A percentile compares a stretch with the other conserved stretches of the same genome.
Evolutionary conservation across 768 basidiomycete genomes (phyloP).

Genomic region (Cyclocybe cylindracea): DNA sequence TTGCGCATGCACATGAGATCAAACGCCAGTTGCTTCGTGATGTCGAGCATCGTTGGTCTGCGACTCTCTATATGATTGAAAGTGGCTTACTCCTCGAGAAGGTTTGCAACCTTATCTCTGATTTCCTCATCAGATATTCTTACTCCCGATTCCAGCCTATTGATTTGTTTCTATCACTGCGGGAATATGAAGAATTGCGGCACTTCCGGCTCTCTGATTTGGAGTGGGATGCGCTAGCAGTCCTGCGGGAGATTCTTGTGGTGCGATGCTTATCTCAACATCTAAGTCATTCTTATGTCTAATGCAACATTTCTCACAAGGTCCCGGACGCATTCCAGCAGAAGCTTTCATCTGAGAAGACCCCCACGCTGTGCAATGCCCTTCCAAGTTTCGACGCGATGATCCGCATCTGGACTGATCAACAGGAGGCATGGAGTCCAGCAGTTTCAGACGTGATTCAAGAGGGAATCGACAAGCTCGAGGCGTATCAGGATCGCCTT

Average conservation of each 20-base stretch:
- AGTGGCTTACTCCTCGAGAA: conserved; percentile 24
- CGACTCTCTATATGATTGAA: conserved; percentile 31
- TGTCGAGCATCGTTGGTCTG: conserved; percentile 31
- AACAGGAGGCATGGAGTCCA: conserved; percentile 9
- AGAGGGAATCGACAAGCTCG: conserved; percentile 23
- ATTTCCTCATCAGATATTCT: conserved; percentile 2
- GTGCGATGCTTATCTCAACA: conserved; percentile 20
- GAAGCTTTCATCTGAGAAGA: conserved; percentile 26
- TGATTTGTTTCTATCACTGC: conserved; percentile 16
- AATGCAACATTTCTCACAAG: conserved; percentile 9
- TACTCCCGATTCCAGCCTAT: conserved; percentile 26
- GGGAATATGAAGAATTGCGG: conserved; percentile 23
- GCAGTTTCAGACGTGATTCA: conserved; percentile 15
- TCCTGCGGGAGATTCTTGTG: conserved; percentile 22
- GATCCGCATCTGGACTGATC: conserved; percentile 16
- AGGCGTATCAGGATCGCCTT: conserved; percentile 15
- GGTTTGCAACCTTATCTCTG: conserved; percentile 18
- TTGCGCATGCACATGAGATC: not conserved
- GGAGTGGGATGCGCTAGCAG: conserved; percentile 26
- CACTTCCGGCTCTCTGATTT: conserved; percentile 17
- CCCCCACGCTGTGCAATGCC: conserved; percentile 23
- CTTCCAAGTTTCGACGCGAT: conserved; percentile 25
- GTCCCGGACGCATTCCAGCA: conserved; percentile 33
- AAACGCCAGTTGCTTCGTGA: conserved; percentile 24
- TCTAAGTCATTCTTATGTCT: not conserved